Percentiles rank a stretch among this genome's conserved stretches.
Conservation (phyloP, 2,329 filamentous ascomycete species). For the Penicillium olsonii region DNA sequence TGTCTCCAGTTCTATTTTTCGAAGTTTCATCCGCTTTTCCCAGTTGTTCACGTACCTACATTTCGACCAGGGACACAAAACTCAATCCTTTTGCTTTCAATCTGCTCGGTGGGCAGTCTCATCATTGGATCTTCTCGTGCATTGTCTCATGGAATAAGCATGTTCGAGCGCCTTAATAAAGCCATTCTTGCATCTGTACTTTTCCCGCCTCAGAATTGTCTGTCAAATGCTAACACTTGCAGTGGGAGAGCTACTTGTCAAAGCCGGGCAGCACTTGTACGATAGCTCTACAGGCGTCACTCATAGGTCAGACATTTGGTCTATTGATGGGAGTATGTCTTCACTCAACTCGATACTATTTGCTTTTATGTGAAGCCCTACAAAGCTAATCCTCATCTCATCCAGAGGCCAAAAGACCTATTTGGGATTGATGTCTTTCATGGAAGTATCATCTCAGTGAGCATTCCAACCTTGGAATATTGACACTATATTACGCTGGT, state of each 20-base stretch:
- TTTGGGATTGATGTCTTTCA: constrained; percentile 13
- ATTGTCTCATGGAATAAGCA: constrained; percentile 25
- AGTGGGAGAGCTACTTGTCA: constrained; percentile 15
- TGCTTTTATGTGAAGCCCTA: neutral
- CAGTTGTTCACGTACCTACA: constrained; percentile 19
- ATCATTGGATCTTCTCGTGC: constrained; percentile 37
- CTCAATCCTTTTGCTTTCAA: constrained; percentile 37
- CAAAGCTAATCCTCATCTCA: neutral
- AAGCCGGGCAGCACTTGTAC: constrained; percentile 2
- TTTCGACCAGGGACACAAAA: constrained; percentile 27
- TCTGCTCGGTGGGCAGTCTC: constrained; percentile 41
- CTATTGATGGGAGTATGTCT: constrained; percentile 13
- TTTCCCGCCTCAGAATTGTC: neutral
- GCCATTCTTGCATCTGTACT: constrained; percentile 17
- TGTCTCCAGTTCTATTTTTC: constrained; percentile 29
- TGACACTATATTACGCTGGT: neutral
- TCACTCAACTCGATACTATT: neutral
- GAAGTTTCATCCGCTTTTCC: constrained; percentile 13
- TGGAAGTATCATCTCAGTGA: constrained; percentile 13
- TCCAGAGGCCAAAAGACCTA: constrained; percentile 13
- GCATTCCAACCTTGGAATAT: no score
- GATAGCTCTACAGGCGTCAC: constrained; percentile 11
- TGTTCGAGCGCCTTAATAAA: constrained; percentile 34
- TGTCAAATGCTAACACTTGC: neutral
- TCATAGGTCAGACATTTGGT: constrained; percentile 14